Conservation (phyloP, 2,329 filamentous ascomycete genomes). For the Ceratocystis ficicola region DNA sequence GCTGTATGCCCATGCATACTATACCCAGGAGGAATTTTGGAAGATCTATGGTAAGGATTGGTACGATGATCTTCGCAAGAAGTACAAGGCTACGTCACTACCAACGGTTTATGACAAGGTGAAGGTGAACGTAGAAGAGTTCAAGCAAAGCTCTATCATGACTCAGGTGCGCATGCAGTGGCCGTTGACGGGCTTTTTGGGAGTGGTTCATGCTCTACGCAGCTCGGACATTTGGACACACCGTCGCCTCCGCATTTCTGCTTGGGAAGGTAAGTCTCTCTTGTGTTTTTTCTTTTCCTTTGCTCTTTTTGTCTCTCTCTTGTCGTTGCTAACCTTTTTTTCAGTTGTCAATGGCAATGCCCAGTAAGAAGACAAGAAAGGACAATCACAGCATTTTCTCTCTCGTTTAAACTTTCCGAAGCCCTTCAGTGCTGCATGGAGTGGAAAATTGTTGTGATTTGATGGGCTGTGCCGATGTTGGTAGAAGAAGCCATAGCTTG, state of each 20-base stretch:
- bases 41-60: conserved; percentile 45
- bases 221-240: conserved; percentile 19
- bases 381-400: too few species aligned
- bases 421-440: neutral
- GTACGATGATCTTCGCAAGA: conserved; percentile 46
- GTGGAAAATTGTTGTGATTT: neutral
- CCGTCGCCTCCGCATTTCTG: conserved; percentile 17
- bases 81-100: conserved; percentile 47
- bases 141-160: conserved; percentile 11
- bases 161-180: conserved; percentile 20
- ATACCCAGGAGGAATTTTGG: conserved; percentile 58
- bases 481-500: neutral
- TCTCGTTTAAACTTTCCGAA: neutral
- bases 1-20: conserved; percentile 58
- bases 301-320: neutral
- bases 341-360: neutral
- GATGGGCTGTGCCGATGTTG: neutral
- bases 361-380: neutral
- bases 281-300: neutral
- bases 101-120: conserved; percentile 59
- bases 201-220: conserved; percentile 12
- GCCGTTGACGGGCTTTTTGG: conserved; percentile 19
- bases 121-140: conserved; percentile 31
- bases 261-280: conserved; percentile 16
- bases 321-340: neutral